phyloP scores from a whole-genome alignment of 2,329 filamentous ascomycete species.

The Drechslera avenae region DNA sequence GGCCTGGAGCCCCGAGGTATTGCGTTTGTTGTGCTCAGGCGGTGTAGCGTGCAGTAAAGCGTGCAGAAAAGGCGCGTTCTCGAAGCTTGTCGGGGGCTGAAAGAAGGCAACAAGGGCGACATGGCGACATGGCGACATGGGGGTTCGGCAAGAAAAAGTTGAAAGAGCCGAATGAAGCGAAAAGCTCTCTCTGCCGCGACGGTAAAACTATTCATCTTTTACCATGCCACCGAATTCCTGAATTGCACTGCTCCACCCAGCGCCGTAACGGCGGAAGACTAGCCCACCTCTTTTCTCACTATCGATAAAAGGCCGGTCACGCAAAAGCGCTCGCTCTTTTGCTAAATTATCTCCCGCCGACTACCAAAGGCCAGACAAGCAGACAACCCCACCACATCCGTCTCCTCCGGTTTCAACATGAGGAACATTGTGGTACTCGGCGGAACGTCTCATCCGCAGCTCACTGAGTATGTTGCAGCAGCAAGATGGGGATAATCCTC shows the following conservation, averaged over 20 bases:
- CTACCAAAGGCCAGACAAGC: conserved; percentile 15
- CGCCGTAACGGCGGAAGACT: conserved; percentile 25
- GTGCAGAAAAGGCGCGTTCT: conserved; percentile 1
- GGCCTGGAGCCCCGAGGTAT: not conserved
- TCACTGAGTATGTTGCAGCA: conserved; percentile 64
- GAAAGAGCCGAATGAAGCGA: conserved; percentile 18
- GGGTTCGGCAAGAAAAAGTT: conserved; percentile 11
- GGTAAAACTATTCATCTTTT: conserved; percentile 22
- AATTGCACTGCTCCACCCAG: conserved; percentile 28
- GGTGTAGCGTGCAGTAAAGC: not conserved
- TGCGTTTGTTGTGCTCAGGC: not conserved
- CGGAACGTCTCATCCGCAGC: conserved; percentile 87
- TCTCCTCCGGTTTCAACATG: conserved; percentile 67
- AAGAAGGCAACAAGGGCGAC: too few species aligned
- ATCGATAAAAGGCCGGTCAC: conserved; percentile 14
- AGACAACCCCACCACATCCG: conserved; percentile 3
- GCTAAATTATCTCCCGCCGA: conserved; percentile 2
- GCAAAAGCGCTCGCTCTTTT: conserved; percentile 11
- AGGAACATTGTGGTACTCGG: conserved; percentile 93
- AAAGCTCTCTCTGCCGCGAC: conserved; percentile 33
- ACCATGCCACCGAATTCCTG: conserved; percentile 45
- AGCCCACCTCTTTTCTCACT: conserved; percentile 8
- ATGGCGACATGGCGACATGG: conserved; percentile 9
- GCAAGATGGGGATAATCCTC: not conserved
- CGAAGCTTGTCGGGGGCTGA: not conserved